Percentiles rank a stretch among this genome's conserved stretches.
phyloP scores from a whole-genome alignment of 306 rosid species.

The Cicer yamashitae region DNA sequence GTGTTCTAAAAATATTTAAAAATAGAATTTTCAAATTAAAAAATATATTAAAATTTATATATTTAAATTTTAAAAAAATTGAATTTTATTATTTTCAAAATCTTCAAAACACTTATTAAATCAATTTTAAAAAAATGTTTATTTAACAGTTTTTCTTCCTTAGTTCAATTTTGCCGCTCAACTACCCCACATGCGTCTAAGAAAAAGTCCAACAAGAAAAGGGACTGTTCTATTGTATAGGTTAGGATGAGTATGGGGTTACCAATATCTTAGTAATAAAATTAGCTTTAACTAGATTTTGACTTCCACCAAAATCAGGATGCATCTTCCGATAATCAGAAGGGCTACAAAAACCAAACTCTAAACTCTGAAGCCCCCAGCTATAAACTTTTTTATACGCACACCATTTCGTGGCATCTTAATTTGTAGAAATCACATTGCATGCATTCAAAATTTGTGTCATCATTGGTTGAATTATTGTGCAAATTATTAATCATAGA shows the following conservation, averaged over 20 bases:
- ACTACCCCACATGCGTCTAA: background rate
- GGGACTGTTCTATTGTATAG: background rate
- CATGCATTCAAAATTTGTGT: background rate
- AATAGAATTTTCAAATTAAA: too few relatives aligned
- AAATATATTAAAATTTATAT: too few relatives aligned
- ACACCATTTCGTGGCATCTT: background rate
- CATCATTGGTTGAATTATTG: constrained; percentile 11
- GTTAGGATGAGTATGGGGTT: background rate
- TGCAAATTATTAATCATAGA: background rate
- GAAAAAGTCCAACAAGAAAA: background rate
- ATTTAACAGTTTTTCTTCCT: too few relatives aligned
- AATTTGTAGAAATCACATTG: background rate
- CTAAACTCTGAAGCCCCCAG: background rate
- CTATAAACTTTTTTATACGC: background rate
- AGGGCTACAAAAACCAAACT: background rate
- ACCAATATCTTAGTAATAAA: background rate
- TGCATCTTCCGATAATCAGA: background rate
- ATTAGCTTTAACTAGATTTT: background rate
- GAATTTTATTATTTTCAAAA: too few relatives aligned
- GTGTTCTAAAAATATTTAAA: too few relatives aligned
- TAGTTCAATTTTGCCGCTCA: background rate
- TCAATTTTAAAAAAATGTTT: too few relatives aligned
- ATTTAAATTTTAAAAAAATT: too few relatives aligned
- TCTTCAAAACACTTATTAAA: too few relatives aligned
- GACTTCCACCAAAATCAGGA: background rate